Conservation (phyloP, 352 stramenopile species). For the Phytopythium kandeliae region DNA sequence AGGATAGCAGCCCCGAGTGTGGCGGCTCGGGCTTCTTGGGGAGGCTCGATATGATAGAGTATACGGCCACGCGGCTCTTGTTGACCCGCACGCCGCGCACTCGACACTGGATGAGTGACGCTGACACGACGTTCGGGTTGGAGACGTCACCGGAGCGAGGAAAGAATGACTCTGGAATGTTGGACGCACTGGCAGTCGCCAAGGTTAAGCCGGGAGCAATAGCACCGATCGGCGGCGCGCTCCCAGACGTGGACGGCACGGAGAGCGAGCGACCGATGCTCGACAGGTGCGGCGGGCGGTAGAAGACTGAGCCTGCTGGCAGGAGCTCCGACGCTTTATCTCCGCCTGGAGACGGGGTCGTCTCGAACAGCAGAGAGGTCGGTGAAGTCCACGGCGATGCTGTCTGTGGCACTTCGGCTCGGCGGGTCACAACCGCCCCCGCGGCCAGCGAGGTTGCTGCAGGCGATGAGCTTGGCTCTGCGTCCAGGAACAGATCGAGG, state of each 20-base stretch:
- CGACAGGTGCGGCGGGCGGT: not conserved
- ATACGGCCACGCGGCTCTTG: conserved; percentile 42
- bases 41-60: conserved; percentile 48
- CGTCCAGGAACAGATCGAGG: conserved; percentile 35
- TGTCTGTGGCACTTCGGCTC: not conserved
- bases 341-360: not conserved
- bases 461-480: not conserved
- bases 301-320: not conserved
- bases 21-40: conserved; percentile 10
- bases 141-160: not conserved
- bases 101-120: conserved; percentile 33
- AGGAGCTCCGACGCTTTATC: not conserved
- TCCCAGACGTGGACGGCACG: conserved; percentile 6
- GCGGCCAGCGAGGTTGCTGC: not conserved
- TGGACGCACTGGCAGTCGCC: conserved; percentile 4
- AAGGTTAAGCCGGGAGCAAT: not conserved
- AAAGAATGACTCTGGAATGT: not conserved
- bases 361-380: not conserved
- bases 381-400: not conserved
- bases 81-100: conserved; percentile 51
- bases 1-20: not conserved
- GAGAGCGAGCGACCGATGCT: conserved; percentile 17
- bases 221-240: not conserved
- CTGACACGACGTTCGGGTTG: not conserved
- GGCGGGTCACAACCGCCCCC: not conserved